Conservation (phyloP, 495 filamentous ascomycete genomes). For the Aspergillus kassunensis region DNA sequence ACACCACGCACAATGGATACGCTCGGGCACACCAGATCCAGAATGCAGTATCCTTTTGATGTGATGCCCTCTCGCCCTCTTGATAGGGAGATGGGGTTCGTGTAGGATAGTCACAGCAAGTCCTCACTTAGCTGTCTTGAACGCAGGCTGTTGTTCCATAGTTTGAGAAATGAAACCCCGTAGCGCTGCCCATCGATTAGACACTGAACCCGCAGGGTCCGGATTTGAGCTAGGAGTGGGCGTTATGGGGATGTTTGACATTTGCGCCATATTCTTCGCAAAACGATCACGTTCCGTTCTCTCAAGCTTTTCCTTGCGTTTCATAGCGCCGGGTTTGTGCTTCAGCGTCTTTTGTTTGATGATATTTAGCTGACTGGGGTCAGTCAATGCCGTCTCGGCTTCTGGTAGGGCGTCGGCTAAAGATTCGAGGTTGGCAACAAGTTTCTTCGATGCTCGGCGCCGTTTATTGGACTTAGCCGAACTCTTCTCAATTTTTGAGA, state of each 20-base stretch:
- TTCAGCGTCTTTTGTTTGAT: constrained; percentile 68
- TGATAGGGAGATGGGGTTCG: too few relatives aligned
- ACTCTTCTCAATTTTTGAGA: constrained; percentile 69
- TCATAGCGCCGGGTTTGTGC: constrained; percentile 72
- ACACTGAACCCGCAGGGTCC: constrained; percentile 31
- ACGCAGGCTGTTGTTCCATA: constrained; percentile 69
- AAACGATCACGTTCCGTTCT: constrained; percentile 77
- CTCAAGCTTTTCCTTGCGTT: constrained; percentile 75
- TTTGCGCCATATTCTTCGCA: constrained; percentile 69
- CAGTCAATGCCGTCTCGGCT: constrained; percentile 30
- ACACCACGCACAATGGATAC: too few relatives aligned
- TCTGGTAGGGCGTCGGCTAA: constrained; percentile 76
- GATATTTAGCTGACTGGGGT: constrained; percentile 39
- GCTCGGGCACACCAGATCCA: background rate
- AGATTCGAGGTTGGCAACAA: constrained; percentile 70
- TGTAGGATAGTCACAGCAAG: background rate
- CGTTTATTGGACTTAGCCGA: constrained; percentile 49
- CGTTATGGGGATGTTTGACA: constrained; percentile 31
- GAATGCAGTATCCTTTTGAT: background rate
- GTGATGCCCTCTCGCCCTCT: background rate
- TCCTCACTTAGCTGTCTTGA: constrained; percentile 38
- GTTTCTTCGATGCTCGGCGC: constrained; percentile 68
- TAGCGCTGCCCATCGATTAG: constrained; percentile 64
- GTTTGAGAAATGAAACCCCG: constrained; percentile 66
- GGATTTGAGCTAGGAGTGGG: constrained; percentile 14